A percentile compares a stretch with the other conserved stretches of the same genome.
These are phyloP conservation scores for Alternaria metachromatica DNA, from an alignment of 2,329 filamentous ascomycete species.

Conservation along the genomic window DNA sequence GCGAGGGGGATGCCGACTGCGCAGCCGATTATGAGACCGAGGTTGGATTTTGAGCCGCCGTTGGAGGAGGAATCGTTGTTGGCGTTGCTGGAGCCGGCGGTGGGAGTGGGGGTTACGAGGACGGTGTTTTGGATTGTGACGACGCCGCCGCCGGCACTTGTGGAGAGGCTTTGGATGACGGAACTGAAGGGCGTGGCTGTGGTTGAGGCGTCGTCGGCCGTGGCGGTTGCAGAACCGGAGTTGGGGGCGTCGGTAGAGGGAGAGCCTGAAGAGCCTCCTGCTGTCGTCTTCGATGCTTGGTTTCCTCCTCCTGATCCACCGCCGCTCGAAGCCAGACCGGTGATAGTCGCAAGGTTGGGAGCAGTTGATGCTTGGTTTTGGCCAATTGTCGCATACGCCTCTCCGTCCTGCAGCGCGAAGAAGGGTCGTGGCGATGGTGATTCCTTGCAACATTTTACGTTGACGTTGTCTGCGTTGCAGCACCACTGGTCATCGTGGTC, in stretches of 20 bases:
- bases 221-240: neutral
- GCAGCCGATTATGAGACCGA: slow-evolving; percentile 43
- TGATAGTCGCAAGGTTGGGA: slow-evolving; percentile 34
- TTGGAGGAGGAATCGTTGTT: neutral
- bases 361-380: slow-evolving; percentile 23
- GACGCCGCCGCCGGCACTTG: slow-evolving; percentile 29
- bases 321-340: slow-evolving; percentile 24
- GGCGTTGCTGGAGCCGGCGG: slow-evolving; percentile 2
- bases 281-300: slow-evolving; percentile 22
- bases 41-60: slow-evolving; percentile 26
- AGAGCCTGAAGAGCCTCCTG: slow-evolving; percentile 1
- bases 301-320: slow-evolving; percentile 14
- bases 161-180: slow-evolving; percentile 29
- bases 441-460: slow-evolving; percentile 45
- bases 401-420: slow-evolving; percentile 41
- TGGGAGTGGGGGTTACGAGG: slow-evolving; percentile 22
- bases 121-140: slow-evolving; percentile 29
- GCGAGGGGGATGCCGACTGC: slow-evolving; percentile 47
- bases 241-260: slow-evolving; percentile 7
- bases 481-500: slow-evolving; percentile 46
- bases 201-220: neutral
- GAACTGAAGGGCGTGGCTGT: slow-evolving; percentile 31
- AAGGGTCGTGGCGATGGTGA: slow-evolving; percentile 39
- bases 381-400: slow-evolving; percentile 42
- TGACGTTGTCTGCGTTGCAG: slow-evolving; percentile 38